Conservation (phyloP, 371 early-diverging fungal species). For the Mucor saturninus region DNA sequence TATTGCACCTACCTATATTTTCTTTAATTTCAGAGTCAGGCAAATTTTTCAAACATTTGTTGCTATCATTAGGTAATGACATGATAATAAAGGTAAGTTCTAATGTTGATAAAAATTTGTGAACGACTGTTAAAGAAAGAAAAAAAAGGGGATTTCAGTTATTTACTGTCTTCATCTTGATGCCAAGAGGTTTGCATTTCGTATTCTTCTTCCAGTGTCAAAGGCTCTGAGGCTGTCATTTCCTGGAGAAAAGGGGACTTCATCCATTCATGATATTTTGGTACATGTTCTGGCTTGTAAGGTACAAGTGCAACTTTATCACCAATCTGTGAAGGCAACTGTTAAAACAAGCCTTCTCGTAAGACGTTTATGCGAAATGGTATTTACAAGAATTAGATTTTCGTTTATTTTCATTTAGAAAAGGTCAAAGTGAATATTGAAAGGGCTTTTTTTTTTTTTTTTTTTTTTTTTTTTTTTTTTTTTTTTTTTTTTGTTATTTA, state of each 20-base stretch:
- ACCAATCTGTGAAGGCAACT: constrained; percentile 58
- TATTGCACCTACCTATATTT: constrained; percentile 36
- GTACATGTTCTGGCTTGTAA: constrained; percentile 85
- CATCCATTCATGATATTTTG: constrained; percentile 94
- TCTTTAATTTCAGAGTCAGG: constrained; percentile 45
- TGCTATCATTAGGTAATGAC: constrained; percentile 32
- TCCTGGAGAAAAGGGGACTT: constrained; percentile 86
- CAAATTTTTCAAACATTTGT: constrained; percentile 22
- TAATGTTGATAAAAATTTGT: constrained; percentile 18
- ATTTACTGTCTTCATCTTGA: constrained; percentile 77
- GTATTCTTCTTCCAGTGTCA: constrained; percentile 90
- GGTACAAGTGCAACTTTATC: constrained; percentile 79
- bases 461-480: constrained; percentile 2
- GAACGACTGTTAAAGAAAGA: neutral
- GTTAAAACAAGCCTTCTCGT: neutral
- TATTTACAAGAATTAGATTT: constrained; percentile 37
- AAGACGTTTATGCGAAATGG: neutral
- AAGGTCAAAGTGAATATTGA: constrained; percentile 2
- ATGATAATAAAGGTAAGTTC: constrained; percentile 79
- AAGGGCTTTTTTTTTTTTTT: neutral
- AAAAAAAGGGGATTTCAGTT: neutral
- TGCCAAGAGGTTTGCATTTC: constrained; percentile 93
- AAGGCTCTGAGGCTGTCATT: constrained; percentile 94
- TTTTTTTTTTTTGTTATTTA: neutral
- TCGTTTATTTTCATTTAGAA: constrained; percentile 40